Evolutionary conservation across 768 basidiomycete genomes (phyloP), one percentile per base, ranked within the genome.

Genomic region (Xerocomellus intermedius): DNA sequence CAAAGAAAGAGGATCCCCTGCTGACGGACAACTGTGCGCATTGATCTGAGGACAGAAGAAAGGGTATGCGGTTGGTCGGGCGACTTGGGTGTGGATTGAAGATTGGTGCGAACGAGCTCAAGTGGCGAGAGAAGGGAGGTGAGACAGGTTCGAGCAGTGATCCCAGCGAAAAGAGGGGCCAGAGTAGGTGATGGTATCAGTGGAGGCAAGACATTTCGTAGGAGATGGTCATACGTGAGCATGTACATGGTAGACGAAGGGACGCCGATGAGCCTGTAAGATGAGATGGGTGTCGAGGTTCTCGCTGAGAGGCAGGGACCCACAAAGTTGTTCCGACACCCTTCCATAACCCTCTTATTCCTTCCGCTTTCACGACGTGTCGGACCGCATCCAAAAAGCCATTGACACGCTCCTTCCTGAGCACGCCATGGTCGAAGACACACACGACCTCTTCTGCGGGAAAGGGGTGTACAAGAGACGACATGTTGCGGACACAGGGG

Each of bases 231-330:
- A 70, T 98, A 98, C 19, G 92, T 92, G 55, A 98, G 79, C 83
- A 99, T 99, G 72, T 99, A 98, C 30, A 85, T 79, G 46, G 94
- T 92, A 38, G 94, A 84, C 0, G 94, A 88, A 0, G 97, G 97
- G 22, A 98, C 91, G 32, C 90, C 87, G 65, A 98, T 94, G 37
- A 93, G 70, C 48, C 94, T 95, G 58, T 5, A 8, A 35, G 21
- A 48, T 28, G 9, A 21, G 54, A 55, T 69, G 42, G 56, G 59
- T 42, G 39, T 22, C 30, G 37, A 43, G 36, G 30, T 42, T 46
- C 28, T 45, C 21, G 19, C 36, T 0, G 14, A 35, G 36, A 21
- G 33, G 39, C 32, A 48, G 42, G 4, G 37, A 48, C 91, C 74
- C 65, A 94, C 91, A 98, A 69, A 26, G 94, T 82, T 4, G 95